Percentiles rank a stretch among this genome's conserved stretches.
phyloP scores from a whole-genome alignment of 805 yeast species.

The Priceomyces castillae region DNA sequence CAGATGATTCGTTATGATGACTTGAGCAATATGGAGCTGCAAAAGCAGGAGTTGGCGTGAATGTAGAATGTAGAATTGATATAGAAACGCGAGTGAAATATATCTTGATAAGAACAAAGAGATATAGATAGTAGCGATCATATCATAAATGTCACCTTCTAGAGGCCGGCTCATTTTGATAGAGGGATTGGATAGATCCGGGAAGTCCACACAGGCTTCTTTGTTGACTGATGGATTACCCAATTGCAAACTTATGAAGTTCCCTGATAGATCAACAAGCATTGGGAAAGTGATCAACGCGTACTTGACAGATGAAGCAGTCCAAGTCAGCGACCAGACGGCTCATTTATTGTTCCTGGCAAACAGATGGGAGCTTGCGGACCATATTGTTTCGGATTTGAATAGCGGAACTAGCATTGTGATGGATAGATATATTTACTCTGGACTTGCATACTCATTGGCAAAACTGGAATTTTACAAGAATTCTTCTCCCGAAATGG shows the following conservation, averaged over 20 bases:
- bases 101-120: not conserved
- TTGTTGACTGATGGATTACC: slow-evolving; percentile 26
- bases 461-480: slow-evolving; percentile 62
- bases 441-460: slow-evolving; percentile 89
- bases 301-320: slow-evolving; percentile 56
- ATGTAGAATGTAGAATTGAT: too few relatives aligned
- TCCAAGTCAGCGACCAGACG: slow-evolving; percentile 66
- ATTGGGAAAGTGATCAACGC: slow-evolving; percentile 77
- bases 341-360: slow-evolving; percentile 89
- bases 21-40: too few relatives aligned
- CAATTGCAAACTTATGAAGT: slow-evolving; percentile 53
- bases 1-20: too few relatives aligned
- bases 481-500: slow-evolving; percentile 18
- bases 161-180: slow-evolving; percentile 77
- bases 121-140: not conserved
- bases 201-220: slow-evolving; percentile 79
- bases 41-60: too few relatives aligned
- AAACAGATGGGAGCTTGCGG: slow-evolving; percentile 84
- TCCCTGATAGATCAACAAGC: slow-evolving; percentile 83
- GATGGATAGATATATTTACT: slow-evolving; percentile 84
- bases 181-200: slow-evolving; percentile 94
- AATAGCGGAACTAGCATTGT: slow-evolving; percentile 57
- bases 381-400: slow-evolving; percentile 44
- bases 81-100: not conserved
- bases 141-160: slow-evolving; percentile 1